Percentiles rank a stretch among this genome's conserved stretches.
Conservation (phyloP, 768 basidiomycete species). For the Termitomyces sp. region DNA sequence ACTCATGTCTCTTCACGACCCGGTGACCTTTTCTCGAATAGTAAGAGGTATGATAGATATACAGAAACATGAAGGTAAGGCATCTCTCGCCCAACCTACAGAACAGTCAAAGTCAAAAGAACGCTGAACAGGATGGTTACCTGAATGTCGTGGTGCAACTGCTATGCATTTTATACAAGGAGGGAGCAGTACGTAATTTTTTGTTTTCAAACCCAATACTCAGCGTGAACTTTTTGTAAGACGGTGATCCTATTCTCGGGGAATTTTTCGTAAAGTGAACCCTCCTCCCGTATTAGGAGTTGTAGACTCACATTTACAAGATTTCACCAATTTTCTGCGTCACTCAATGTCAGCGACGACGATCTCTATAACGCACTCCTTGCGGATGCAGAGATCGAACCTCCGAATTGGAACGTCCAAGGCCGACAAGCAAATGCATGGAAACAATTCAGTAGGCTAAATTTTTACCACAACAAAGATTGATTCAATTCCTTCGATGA, state of each 20-base stretch:
- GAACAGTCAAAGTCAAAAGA: not conserved
- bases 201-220: not conserved
- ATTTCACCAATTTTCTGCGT: constrained; percentile 45
- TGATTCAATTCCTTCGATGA: not conserved
- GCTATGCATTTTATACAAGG: constrained; percentile 54
- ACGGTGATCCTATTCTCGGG: constrained; percentile 60
- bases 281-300: not conserved
- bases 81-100: not conserved
- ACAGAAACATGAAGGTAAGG: constrained; percentile 57
- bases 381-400: constrained; percentile 55
- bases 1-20: constrained; percentile 63
- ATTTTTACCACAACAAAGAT: not conserved
- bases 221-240: constrained; percentile 24
- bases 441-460: constrained; percentile 45
- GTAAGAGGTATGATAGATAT: constrained; percentile 68
- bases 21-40: constrained; percentile 52
- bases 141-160: constrained; percentile 60
- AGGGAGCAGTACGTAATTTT: constrained; percentile 48
- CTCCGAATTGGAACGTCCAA: constrained; percentile 61
- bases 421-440: constrained; percentile 56
- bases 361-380: constrained; percentile 56
- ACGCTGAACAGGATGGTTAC: constrained; percentile 53
- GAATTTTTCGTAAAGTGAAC: constrained; percentile 65
- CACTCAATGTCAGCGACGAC: constrained; percentile 43
- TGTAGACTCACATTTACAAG: constrained; percentile 24